Evolutionary conservation across 2,329 filamentous ascomycete species (phyloP), one percentile per base, ranked within the genome.

Genomic region (Venturiaceae sp.): DNA sequence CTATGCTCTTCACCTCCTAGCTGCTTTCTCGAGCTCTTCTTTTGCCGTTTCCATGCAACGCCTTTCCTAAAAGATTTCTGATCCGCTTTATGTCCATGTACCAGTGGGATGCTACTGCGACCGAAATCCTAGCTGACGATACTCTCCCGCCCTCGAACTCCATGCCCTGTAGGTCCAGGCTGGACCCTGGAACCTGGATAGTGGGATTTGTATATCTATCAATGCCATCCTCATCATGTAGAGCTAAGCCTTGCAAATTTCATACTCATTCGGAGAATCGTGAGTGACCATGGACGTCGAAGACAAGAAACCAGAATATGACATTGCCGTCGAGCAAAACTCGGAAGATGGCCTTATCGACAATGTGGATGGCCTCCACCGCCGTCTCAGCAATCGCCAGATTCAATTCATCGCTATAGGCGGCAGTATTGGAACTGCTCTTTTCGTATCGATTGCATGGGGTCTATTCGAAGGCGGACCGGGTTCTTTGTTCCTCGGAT

Each of bases 361-460:
- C 16, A 46, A 46, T 13, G 21, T 46, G 9, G 55, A 47, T 21
- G 37, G 55, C 30, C 41, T 57, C 23, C 55, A 57, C 21, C 55
- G 39, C 11, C 9, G 37, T 11, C 28, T 50, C 14, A 21, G n/a
- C 37, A 57, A 57, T 36, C 55, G 55, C 23, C 56, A 73, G 58
- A 72, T 74, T 21, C 71, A 73, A 59, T 66, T 69, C 30, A 74
- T 73, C 36, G 71, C 71, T 56, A 72, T 73, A 57, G 71, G 71
- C 52, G 71, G 71, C 41, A 69, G 9, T 6, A 73, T 74, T 54
- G 71, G 71, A 54, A 74, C 71, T 46, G 71, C 80, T 2, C 73
- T 84, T 57, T 85, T 85, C 70, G 79, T 85, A 65, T 81, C 76
- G 64, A 85, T 87, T 62, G 83, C 83, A 59, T 73, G 74, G 62